Percentiles rank a stretch among this genome's conserved stretches.
Evolutionary conservation across 23 red algal genomes (phyloP).

Genomic region (Gracilaria gracilis): DNA sequence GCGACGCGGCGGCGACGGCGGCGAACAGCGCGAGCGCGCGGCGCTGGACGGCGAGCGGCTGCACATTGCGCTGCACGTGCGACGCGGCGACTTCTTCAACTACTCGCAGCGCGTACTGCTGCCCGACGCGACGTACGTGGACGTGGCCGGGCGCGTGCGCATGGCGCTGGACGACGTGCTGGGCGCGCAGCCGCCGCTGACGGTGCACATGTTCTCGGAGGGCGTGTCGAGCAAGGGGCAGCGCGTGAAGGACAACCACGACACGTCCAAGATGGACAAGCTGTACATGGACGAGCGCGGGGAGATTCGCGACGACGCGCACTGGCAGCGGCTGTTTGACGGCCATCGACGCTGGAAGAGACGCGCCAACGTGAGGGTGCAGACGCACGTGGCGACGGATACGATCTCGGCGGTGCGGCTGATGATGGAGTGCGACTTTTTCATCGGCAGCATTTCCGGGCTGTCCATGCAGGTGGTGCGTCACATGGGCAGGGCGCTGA

Average conservation of each 20-base stretch:
- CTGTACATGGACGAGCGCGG: slow-evolving; percentile 53
- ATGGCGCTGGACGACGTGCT: slow-evolving; percentile 40
- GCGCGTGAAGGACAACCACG: slow-evolving; percentile 45
- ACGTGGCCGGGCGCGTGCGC: slow-evolving; percentile 21
- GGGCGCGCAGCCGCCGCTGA: not conserved
- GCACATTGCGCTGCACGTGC: slow-evolving; percentile 55
- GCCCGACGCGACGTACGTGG: slow-evolving; percentile 40
- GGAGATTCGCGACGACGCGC: not conserved
- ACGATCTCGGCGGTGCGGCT: slow-evolving; percentile 11
- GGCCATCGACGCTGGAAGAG: not conserved
- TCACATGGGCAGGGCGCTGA: slow-evolving; percentile 28
- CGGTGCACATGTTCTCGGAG: slow-evolving; percentile 56
- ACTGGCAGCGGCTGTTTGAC: slow-evolving; percentile 23
- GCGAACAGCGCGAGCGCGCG: no score
- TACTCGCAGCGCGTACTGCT: slow-evolving; percentile 37
- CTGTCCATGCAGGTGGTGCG: slow-evolving; percentile 38
- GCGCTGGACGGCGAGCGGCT: not conserved
- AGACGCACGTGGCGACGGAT: slow-evolving; percentile 47
- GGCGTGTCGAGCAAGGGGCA: slow-evolving; percentile 13
- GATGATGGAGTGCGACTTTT: slow-evolving; percentile 52
- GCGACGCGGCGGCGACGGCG: not conserved
- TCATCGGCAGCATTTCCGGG: slow-evolving; percentile 38
- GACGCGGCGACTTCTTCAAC: slow-evolving; percentile 61
- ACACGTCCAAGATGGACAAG: slow-evolving; percentile 6
- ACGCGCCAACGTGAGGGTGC: slow-evolving; percentile 1